These are phyloP conservation scores for Fusarium sublunatum DNA, from an alignment of 2,329 filamentous ascomycete species.

Conservation along the genomic window DNA sequence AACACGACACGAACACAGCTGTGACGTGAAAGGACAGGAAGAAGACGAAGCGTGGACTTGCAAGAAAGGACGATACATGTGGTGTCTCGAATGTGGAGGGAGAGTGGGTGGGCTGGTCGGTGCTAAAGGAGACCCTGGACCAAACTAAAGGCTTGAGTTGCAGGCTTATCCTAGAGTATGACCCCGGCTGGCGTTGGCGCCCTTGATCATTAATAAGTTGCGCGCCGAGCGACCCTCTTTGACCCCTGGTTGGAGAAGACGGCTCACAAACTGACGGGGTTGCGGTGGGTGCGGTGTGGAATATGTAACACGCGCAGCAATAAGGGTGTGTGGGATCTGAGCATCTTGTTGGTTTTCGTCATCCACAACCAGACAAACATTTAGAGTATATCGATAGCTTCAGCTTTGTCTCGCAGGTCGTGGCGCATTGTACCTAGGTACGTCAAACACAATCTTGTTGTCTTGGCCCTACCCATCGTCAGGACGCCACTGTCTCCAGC, in stretches of 20 bases:
- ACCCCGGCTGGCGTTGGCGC: conserved; percentile 30
- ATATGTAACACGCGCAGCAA: conserved; percentile 25
- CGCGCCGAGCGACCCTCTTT: conserved; percentile 29
- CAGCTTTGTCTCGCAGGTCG: conserved; percentile 8
- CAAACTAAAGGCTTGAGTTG: conserved; percentile 29
- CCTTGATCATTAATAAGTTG: conserved; percentile 33
- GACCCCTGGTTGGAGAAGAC: conserved; percentile 34
- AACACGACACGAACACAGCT: conserved; percentile 37
- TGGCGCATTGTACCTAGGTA: conserved; percentile 4
- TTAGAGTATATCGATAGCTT: conserved; percentile 4
- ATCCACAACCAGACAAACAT: neutral
- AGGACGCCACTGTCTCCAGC: conserved; percentile 13
- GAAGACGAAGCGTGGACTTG: conserved; percentile 40
- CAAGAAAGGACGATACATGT: conserved; percentile 46
- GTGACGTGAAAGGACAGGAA: conserved; percentile 41
- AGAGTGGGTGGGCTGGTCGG: conserved; percentile 35
- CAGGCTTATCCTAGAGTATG: conserved; percentile 36
- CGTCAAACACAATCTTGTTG: conserved; percentile 6
- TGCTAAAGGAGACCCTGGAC: conserved; percentile 43
- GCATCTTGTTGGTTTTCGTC: conserved; percentile 12
- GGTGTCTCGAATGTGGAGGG: conserved; percentile 51
- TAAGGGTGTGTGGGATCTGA: conserved; percentile 7
- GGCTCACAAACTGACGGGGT: conserved; percentile 36
- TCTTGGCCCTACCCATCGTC: conserved; percentile 13
- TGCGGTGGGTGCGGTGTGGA: conserved; percentile 47